Base-by-base conservation (phyloP, 1,284 basidiomycete genomes). In the Hortiboletus rubellus region DNA sequence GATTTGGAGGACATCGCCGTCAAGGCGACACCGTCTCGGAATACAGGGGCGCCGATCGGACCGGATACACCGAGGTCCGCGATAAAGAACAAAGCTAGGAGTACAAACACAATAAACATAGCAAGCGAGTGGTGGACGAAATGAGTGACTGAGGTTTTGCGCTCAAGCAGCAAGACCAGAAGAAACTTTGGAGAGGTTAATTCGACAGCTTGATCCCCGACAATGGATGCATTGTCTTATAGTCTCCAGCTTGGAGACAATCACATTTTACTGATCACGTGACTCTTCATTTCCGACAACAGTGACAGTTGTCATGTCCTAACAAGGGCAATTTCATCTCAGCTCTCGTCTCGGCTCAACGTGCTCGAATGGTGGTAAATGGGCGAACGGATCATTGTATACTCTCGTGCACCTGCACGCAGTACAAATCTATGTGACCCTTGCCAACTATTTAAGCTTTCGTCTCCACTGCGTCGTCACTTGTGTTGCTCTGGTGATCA, bases 31-130 rank as follows among this genome's bases (percentile, higher is more conserved):
- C 33, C 22, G 7, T 27, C 27, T 27, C 18, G 45, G 12, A 22
- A 41, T 12, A 43, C 15, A 59, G 55, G 51, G 48, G 45, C 50
- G 36, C 45, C 15, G 37, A 71, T 52, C 55, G 70, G 70, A 46
- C 55, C 52, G 53, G 60, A 56, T 2, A 52, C 15, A 8, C 54
- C 45, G 41, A 60, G 36, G 17, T 54, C 50, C 4, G 52, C 52
- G 5, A 56, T 15, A 15, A 64, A 53, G 17, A 60, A 22, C 31
- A 60, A 44, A 34, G 46, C 50, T 14, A 70, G 22, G 9, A 70
- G 30, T 34, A 61, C 43, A 60, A 61, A 50, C 41, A 49, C 18
- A 46, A 43, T 1, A 12, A 61, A 17, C 67, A 68, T 68, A 2
- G 33, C 18, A 43, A 67, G 30, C 44, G 58, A 65, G 50, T 37